A percentile compares a stretch with the other conserved stretches of the same genome.
Evolutionary conservation across 1,284 basidiomycete genomes (phyloP).

Genomic region (Papiliotrema laurentii): DNA sequence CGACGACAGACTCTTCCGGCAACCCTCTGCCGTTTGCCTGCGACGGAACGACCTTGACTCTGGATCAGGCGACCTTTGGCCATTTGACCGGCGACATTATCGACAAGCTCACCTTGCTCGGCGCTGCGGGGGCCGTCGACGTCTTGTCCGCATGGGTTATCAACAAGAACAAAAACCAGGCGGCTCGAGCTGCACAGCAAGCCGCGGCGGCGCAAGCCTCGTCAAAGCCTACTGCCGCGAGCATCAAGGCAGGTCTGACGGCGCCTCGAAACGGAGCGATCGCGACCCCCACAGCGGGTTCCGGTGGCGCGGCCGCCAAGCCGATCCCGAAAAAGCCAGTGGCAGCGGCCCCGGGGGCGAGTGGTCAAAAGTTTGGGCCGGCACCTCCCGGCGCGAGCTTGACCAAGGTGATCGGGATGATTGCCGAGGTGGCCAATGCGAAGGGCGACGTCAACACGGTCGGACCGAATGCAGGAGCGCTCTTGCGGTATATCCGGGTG

Average conservation of each 20-base stretch:
- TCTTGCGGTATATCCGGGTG: conserved; percentile 41
- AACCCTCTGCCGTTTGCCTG: conserved; percentile 41
- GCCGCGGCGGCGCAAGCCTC: conserved; percentile 9
- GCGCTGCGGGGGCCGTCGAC: conserved; percentile 38
- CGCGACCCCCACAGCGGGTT: not conserved
- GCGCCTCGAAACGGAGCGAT: conserved; percentile 2
- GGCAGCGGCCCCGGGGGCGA: not conserved
- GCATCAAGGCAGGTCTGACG: conserved; percentile 4
- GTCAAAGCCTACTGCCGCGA: conserved; percentile 18
- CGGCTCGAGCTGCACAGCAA: conserved; percentile 8
- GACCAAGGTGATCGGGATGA: conserved; percentile 43
- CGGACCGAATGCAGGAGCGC: conserved; percentile 37
- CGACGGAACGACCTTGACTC: conserved; percentile 36
- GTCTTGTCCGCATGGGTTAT: conserved; percentile 43
- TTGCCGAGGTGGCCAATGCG: conserved; percentile 43
- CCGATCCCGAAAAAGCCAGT: conserved; percentile 3
- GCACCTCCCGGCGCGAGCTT: conserved; percentile 41
- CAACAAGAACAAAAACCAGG: conserved; percentile 41
- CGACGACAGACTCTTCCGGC: conserved; percentile 34
- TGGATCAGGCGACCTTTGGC: conserved; percentile 40
- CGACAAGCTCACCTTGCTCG: conserved; percentile 37
- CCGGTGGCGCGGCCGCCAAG: conserved; percentile 8
- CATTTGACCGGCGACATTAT: conserved; percentile 40
- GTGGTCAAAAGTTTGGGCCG: conserved; percentile 19
- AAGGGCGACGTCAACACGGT: conserved; percentile 43